A percentile compares a stretch with the other conserved stretches of the same genome.
Evolutionary conservation across 805 yeast genomes (phyloP).

Genomic region (Metschnikowia gruessii): DNA sequence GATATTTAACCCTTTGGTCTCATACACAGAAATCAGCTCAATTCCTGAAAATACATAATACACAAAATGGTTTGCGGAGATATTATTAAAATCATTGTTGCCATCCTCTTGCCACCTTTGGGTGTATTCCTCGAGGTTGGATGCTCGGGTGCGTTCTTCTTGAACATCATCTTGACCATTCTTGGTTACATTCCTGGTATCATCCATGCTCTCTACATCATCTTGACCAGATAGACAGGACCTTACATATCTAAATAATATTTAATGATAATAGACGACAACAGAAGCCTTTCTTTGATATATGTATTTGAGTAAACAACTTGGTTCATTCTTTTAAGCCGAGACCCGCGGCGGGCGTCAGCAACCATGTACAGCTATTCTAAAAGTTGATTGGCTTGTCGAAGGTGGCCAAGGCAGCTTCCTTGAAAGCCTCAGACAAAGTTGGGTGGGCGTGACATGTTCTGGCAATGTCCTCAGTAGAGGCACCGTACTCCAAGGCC

Average conservation of each 20-base stretch:
- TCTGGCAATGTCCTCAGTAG: slow-evolving; percentile 96
- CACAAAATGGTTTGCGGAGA: slow-evolving; percentile 43
- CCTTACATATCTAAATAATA: no score
- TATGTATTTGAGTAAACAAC: no score
- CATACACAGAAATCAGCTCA: no score
- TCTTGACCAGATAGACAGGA: slow-evolving; percentile 25
- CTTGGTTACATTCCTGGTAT: slow-evolving; percentile 79
- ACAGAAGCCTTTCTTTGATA: no score
- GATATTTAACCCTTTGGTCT: no score
- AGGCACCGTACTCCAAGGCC: slow-evolving; percentile 98
- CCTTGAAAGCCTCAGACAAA: slow-evolving; percentile 95
- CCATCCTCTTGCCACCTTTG: slow-evolving; percentile 56
- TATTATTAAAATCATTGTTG: slow-evolving; percentile 50
- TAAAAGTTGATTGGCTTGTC: slow-evolving; percentile 78
- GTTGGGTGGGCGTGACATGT: slow-evolving; percentile 99
- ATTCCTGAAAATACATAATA: not conserved
- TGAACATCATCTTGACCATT: slow-evolving; percentile 64
- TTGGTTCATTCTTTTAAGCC: no score
- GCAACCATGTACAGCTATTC: not conserved
- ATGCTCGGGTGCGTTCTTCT: slow-evolving; percentile 37
- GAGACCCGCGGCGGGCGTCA: not conserved
- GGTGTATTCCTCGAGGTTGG: slow-evolving; percentile 63
- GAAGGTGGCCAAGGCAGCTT: slow-evolving; percentile 91
- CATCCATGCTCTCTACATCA: slow-evolving; percentile 60
- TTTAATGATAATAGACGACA: no score